Base-by-base conservation (phyloP, 495 filamentous ascomycete genomes). In the Penicillium steckii region DNA sequence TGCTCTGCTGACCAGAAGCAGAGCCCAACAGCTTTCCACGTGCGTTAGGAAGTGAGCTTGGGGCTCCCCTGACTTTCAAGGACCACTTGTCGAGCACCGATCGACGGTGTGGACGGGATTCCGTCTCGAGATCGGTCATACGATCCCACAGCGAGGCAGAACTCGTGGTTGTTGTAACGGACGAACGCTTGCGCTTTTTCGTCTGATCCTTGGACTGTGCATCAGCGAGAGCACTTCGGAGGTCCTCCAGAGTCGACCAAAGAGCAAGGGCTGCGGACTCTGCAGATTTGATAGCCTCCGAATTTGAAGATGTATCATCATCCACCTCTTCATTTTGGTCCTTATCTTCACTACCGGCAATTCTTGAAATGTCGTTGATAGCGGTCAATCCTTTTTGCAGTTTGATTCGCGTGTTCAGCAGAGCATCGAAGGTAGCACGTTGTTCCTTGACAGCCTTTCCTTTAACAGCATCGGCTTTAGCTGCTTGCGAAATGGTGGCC, bases 341-440 rank as follows among this genome's bases (percentile, higher is more conserved):
- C n/a, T n/a, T n/a, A n/a, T 73, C 55, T 3, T 73, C 65, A 8
- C 64, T 58, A 4, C 81, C 76, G 8, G 59, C 59, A 8, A 59
- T 52, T 6, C 72, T 59, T n/a, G 76, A 64, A 44, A 96, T 79
- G 5, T 91, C 85, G 61, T 97, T 96, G 15, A 85, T 80, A 2
- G 88, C 85, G 13, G 90, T 80, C 13, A 98, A 71, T 4, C 88
- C 88, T 66, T 97, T 96, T 60, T 98, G 94, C 7, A 98, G 72
- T 50, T 89, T 86, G 60, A 98, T 95, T 6, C 94, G 84, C 18
- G 87, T 80, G 68, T 94, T 91, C 17, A 98, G 79, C 3, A 97
- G 80, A 2, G 86, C 79, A 55, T 97, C 92, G 63, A 96, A 97
- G 9, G 85, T 85, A 44, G 82, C 83, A 46, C 90, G 81, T 67